phyloP scores from a whole-genome alignment of 2,329 filamentous ascomycete genomes.

The Trichoderma hamatum region DNA sequence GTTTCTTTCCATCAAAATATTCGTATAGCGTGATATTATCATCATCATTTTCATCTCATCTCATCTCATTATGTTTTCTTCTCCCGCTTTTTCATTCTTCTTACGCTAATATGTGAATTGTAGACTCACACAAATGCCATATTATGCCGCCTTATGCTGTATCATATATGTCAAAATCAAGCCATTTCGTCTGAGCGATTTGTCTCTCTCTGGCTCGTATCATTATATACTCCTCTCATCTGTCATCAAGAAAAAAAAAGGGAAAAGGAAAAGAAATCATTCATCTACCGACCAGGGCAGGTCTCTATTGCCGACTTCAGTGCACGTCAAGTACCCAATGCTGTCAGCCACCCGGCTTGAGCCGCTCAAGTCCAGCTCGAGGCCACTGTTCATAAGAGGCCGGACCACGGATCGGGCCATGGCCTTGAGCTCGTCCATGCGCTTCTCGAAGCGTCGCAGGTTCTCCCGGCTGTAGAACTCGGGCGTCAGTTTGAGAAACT shows the following conservation, averaged over 20 bases:
- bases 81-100: not conserved
- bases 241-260: not conserved
- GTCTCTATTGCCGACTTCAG: slow-evolving; percentile 51
- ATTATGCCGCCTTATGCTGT: not conserved
- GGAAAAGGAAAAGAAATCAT: slow-evolving; percentile 23
- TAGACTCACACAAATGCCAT: not conserved
- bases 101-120: slow-evolving; percentile 7
- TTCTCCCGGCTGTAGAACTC: slow-evolving; percentile 88
- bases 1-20: not conserved
- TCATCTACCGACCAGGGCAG: slow-evolving; percentile 53
- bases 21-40: slow-evolving; percentile 20
- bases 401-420: slow-evolving; percentile 81
- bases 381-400: slow-evolving; percentile 80
- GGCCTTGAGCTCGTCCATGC: slow-evolving; percentile 85
- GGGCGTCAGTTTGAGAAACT: slow-evolving; percentile 80
- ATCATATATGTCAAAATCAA: not conserved
- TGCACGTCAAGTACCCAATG: slow-evolving; percentile 57
- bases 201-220: not conserved
- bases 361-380: slow-evolving; percentile 72
- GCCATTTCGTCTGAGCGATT: not conserved
- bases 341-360: slow-evolving; percentile 46
- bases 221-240: not conserved
- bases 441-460: slow-evolving; percentile 79
- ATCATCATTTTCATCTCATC: not conserved
- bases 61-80: not conserved